These are phyloP conservation scores for Heliamphora exappendiculata DNA, from an alignment of 148 eudicot species.

Conservation along the genomic window DNA sequence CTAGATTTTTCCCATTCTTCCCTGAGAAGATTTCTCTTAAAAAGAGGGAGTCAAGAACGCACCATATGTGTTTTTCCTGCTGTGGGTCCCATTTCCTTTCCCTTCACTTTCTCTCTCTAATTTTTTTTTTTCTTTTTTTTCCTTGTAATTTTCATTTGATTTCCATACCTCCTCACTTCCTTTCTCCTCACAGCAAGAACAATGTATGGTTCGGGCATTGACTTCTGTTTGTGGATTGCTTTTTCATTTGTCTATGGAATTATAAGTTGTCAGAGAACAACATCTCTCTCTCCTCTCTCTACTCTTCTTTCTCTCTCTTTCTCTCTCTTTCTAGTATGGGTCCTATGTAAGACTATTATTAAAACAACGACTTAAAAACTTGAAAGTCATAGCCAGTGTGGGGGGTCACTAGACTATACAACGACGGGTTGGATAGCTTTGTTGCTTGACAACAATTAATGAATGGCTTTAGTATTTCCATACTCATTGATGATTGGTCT, in stretches of 20 bases:
- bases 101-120: too few relatives aligned
- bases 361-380: too few relatives aligned
- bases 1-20: neutral
- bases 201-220: conserved; percentile 55
- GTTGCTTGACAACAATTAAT: too few relatives aligned
- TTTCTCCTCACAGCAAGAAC: conserved; percentile 16
- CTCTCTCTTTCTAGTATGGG: neutral
- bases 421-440: too few relatives aligned
- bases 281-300: neutral
- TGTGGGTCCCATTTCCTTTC: conserved; percentile 7
- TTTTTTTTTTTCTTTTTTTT: neutral
- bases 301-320: neutral
- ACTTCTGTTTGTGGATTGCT: conserved; percentile 19
- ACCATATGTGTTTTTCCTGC: conserved; percentile 28
- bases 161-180: too few relatives aligned
- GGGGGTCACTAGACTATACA: too few relatives aligned
- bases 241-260: neutral
- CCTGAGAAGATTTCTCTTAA: conserved; percentile 9
- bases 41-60: conserved; percentile 55
- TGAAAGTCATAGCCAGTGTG: too few relatives aligned
- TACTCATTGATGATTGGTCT: too few relatives aligned
- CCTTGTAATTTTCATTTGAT: too few relatives aligned
- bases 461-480: too few relatives aligned
- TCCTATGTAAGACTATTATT: neutral
- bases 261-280: neutral